Evolutionary conservation across 495 filamentous ascomycete genomes (phyloP).

Genomic region (Antarctomyces pellizariae): DNA sequence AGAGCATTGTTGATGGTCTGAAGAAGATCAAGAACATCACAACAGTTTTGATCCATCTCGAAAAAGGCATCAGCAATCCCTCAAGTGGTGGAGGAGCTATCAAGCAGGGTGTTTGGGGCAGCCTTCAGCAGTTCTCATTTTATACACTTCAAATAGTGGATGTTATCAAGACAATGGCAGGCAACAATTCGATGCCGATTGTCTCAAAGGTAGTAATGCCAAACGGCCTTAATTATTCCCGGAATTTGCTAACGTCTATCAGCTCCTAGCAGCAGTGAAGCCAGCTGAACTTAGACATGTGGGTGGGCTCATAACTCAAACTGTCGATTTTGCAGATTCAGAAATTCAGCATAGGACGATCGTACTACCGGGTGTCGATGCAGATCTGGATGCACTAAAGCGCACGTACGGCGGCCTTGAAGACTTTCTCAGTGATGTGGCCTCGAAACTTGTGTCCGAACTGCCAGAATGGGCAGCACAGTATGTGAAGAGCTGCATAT

Average conservation of each 20-base stretch:
- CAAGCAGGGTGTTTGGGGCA: slow-evolving; percentile 47
- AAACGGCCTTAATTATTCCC: neutral
- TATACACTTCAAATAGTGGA: slow-evolving; percentile 47
- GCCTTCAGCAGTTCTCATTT: slow-evolving; percentile 23
- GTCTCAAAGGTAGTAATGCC: slow-evolving; percentile 25
- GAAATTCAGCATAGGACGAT: slow-evolving; percentile 49
- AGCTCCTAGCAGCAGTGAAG: slow-evolving; percentile 17
- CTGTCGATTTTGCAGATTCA: slow-evolving; percentile 66
- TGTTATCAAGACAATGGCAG: slow-evolving; percentile 33
- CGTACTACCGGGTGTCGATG: slow-evolving; percentile 47
- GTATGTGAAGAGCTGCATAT: slow-evolving; percentile 43
- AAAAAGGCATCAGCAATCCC: slow-evolving; percentile 47
- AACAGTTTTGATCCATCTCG: slow-evolving; percentile 41
- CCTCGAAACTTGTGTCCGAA: slow-evolving; percentile 30
- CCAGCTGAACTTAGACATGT: slow-evolving; percentile 31
- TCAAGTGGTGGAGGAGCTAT: slow-evolving; percentile 30
- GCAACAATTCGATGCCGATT: slow-evolving; percentile 30
- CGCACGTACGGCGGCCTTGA: slow-evolving; percentile 54
- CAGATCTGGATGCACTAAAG: slow-evolving; percentile 57
- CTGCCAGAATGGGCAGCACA: slow-evolving; percentile 32
- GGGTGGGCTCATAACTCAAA: slow-evolving; percentile 45
- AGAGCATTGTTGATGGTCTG: slow-evolving; percentile 36
- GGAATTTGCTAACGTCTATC: slow-evolving; percentile 4
- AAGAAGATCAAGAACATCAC: slow-evolving; percentile 62
- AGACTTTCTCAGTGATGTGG: slow-evolving; percentile 41